phyloP scores from a whole-genome alignment of 176 grass and related monocot species.

The Sorghum bicolor region Sorghum_bicolor_NCBIv3 NC_012873.2:7198501-7199000 shows the following conservation, averaged over 20 bases:
- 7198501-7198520: constrained; percentile 10
- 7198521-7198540: constrained; percentile 5
- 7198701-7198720: constrained; percentile 9
- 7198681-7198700: background rate
- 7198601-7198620: constrained; percentile 36
- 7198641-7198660: constrained; percentile 32
- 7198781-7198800: constrained; percentile 23
- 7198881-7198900: background rate
- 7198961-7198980: constrained; percentile 11
- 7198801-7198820: constrained; percentile 17
- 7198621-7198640: constrained; percentile 19
- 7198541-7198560: constrained; percentile 20
- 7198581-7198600: constrained; percentile 45
- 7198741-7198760: constrained; percentile 21
- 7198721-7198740: constrained; percentile 3
- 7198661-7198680: constrained; percentile 10
- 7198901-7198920: background rate
- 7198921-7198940: constrained; percentile 24
- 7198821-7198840: background rate
- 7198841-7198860: constrained; percentile 5
- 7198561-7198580: background rate
- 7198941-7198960: constrained; percentile 12
- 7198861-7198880: background rate
- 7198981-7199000: constrained; percentile 30
- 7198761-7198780: constrained; percentile 21